Evolutionary conservation across 192 early-diverging fungal genomes (phyloP), one percentile per base, ranked within the genome.

Genomic region (Umbelopsis ramanniana): DNA sequence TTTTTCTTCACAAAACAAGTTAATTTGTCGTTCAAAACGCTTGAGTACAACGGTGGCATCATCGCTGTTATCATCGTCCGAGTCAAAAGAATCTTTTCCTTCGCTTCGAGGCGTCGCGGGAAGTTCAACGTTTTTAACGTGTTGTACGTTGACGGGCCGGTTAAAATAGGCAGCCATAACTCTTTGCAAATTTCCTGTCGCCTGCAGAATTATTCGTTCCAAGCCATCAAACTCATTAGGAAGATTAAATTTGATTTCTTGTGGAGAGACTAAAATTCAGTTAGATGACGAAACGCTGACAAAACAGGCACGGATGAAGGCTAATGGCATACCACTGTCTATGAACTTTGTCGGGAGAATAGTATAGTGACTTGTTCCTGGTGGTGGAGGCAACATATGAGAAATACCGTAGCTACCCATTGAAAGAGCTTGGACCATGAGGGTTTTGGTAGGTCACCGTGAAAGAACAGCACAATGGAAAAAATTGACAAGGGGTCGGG

Each of bases 121-220:
- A 10, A 74, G 40, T 0, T 21, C 45, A n/a, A 67, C 23, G n/a
- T 79, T 79, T 17, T 79, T 68, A 1, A 79, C 68, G 21, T 74
- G 71, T 23, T 74, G 60, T 6, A 79, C 69, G 26, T 68, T 69
- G 24, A 73, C 74, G 10, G 77, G 73, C 6, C 67, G 63, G 68
- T 79, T 79, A 29, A 67, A 79, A 40, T 74, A 79, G 2, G 77
- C 77, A n/a, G 77, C 74, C 47, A 79, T 10, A 15, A 79, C 21
- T 15, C 77, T 33, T 53, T 79, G 77, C 17, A 79, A 63, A 15
- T 79, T 79, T 45, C 77, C 77, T 29, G 69, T 60, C 6, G 77
- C 66, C 40, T 79, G 77, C 22, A 79, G 45, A 12, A 79, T 50
- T 46, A 79, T 79, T 3, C 77, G 55, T 24, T 79, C 72, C 26